Conservation (phyloP, 2,329 filamentous ascomycete species). For the Hypoxylon sp. region DNA sequence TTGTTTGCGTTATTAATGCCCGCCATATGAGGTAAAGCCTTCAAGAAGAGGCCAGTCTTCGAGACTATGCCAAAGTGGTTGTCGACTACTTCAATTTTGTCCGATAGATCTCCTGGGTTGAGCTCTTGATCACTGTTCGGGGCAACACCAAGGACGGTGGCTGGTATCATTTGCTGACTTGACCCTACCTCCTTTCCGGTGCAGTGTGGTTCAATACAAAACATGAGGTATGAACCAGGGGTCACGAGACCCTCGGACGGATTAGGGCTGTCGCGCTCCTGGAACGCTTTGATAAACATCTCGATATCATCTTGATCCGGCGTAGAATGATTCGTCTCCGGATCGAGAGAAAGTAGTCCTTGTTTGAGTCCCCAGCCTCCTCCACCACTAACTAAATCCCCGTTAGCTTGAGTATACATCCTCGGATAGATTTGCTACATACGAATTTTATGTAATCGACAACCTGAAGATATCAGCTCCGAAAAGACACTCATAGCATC, state of each 20-base stretch:
- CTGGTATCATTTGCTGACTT: slow-evolving; percentile 30
- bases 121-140: slow-evolving; percentile 42
- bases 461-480: slow-evolving; percentile 59
- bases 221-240: slow-evolving; percentile 76
- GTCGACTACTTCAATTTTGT: slow-evolving; percentile 48
- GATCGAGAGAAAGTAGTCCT: slow-evolving; percentile 83
- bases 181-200: slow-evolving; percentile 33
- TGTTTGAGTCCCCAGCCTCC: slow-evolving; percentile 88
- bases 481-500: slow-evolving; percentile 53
- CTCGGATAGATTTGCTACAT: slow-evolving; percentile 49
- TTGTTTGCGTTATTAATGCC: slow-evolving; percentile 5
- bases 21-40: slow-evolving; percentile 26
- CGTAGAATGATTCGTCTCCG: slow-evolving; percentile 69
- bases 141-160: slow-evolving; percentile 49
- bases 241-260: slow-evolving; percentile 70
- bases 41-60: slow-evolving; percentile 70
- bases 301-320: slow-evolving; percentile 67
- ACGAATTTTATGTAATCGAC: slow-evolving; percentile 64
- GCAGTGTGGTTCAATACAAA: slow-evolving; percentile 65
- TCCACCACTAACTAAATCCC: slow-evolving; percentile 77
- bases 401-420: slow-evolving; percentile 44
- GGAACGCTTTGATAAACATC: slow-evolving; percentile 67
- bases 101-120: slow-evolving; percentile 42
- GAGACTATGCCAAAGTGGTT: slow-evolving; percentile 75
- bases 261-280: slow-evolving; percentile 52